Evolutionary conservation across 2,329 filamentous ascomycete genomes (phyloP).

Genomic region (Aphanocladium album): DNA sequence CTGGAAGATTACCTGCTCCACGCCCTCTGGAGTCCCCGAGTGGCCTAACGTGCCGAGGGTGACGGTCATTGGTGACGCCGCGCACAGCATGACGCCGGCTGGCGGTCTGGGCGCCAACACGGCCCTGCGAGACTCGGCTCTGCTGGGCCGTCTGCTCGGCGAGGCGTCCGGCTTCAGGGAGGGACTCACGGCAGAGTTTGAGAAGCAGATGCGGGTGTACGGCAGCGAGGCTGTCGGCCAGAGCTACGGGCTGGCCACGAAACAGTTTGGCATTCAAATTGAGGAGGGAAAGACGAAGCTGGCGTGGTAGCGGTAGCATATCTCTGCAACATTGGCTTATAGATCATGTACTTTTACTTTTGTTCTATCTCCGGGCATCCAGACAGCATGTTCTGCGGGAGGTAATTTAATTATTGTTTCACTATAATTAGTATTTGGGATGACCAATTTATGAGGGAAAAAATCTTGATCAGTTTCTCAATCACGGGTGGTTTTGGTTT

Average conservation of each 20-base stretch:
- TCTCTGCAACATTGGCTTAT: too few species aligned
- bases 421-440: not conserved
- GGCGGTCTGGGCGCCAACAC: slow-evolving; percentile 55
- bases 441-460: not conserved
- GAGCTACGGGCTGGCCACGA: slow-evolving; percentile 46
- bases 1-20: slow-evolving; percentile 62
- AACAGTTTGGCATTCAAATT: slow-evolving; percentile 40
- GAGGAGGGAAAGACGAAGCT: slow-evolving; percentile 32
- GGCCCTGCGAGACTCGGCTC: slow-evolving; percentile 48
- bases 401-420: not conserved
- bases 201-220: slow-evolving; percentile 58
- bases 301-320: not conserved
- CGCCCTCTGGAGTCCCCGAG: slow-evolving; percentile 52
- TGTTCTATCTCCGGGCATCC: not conserved
- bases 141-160: slow-evolving; percentile 46
- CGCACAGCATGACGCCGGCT: slow-evolving; percentile 53
- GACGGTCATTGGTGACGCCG: slow-evolving; percentile 55
- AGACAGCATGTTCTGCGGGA: not conserved
- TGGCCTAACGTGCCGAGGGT: slow-evolving; percentile 56
- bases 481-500: not conserved
- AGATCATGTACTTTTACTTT: not conserved
- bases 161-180: slow-evolving; percentile 50
- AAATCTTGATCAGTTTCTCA: not conserved
- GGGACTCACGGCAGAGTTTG: slow-evolving; percentile 52
- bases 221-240: slow-evolving; percentile 48